Percentiles rank a stretch among this genome's conserved stretches.
These are phyloP conservation scores for Paramecium pentaurelia DNA, from an alignment of 73 alveolate genomes.

Conservation along the genomic window DNA sequence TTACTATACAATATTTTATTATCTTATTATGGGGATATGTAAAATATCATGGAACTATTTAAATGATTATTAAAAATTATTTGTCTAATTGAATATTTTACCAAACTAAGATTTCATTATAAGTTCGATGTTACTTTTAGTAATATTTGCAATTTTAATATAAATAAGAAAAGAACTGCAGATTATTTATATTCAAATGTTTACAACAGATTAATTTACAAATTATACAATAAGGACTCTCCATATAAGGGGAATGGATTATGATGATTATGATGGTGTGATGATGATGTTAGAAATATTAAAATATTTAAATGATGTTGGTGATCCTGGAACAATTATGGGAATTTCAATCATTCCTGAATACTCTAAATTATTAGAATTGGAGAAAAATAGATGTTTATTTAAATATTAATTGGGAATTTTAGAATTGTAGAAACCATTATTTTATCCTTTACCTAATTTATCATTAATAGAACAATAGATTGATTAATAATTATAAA, in stretches of 20 bases:
- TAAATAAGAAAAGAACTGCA: background rate
- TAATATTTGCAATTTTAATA: background rate
- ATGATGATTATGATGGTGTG: slow-evolving; percentile 32
- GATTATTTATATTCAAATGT: background rate
- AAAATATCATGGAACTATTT: background rate
- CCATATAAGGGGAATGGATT: background rate
- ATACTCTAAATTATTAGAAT: background rate
- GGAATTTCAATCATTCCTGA: slow-evolving; percentile 33
- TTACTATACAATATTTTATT: background rate
- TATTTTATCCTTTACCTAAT: background rate
- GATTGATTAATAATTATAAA: background rate
- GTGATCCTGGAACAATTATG: slow-evolving; percentile 38
- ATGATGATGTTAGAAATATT: slow-evolving; percentile 13
- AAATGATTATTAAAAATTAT: slow-evolving; percentile 8
- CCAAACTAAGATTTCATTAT: slow-evolving; percentile 18
- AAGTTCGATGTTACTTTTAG: background rate
- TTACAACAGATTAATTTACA: background rate
- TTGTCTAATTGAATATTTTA: background rate
- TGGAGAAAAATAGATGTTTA: background rate
- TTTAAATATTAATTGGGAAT: background rate
- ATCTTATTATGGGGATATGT: background rate
- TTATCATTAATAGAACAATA: background rate
- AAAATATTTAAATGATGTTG: background rate
- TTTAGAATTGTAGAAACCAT: background rate
- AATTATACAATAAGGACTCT: background rate